Evolutionary conservation across 163 green algal genomes (phyloP).

Genomic region (Prototheca stagnorum): DNA sequence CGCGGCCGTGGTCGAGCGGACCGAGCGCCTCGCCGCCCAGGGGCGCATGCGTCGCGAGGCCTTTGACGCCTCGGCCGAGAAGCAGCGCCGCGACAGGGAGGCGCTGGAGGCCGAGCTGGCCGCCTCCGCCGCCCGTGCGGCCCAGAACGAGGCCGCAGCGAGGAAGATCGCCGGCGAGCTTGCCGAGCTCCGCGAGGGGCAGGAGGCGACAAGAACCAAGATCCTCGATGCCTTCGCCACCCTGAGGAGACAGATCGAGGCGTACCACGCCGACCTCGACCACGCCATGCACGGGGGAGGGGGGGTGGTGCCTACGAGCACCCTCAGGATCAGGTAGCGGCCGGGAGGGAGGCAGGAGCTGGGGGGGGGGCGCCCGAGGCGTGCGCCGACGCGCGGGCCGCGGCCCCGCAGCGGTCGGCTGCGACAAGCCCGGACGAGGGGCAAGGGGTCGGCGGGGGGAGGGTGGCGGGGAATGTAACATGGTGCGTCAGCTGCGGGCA

Average conservation of each 20-base stretch:
- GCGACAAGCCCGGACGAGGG: no score
- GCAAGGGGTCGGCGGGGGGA: no score
- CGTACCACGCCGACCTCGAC: constrained; percentile 1
- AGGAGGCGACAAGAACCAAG: constrained; percentile 24
- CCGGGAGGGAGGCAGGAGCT: no score
- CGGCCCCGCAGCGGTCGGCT: no score
- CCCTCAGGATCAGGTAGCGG: no score
- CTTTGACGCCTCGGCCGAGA: constrained; percentile 32
- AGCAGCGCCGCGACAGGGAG: constrained; percentile 49
- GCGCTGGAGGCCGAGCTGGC: constrained; percentile 37
- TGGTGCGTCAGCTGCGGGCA: no score
- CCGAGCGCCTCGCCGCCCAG: constrained; percentile 49
- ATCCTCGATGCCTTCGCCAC: constrained; percentile 43
- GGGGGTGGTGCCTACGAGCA: no score
- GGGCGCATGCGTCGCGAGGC: constrained; percentile 46
- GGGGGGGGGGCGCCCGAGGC: no score
- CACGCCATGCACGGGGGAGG: neutral
- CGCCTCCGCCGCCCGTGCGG: constrained; percentile 32
- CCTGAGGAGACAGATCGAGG: constrained; percentile 29
- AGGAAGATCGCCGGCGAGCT: constrained; percentile 33
- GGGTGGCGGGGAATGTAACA: no score
- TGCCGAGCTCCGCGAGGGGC: constrained; percentile 26
- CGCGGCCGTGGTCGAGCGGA: constrained; percentile 42
- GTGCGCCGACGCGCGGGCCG: no score
- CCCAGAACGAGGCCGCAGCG: constrained; percentile 52